phyloP scores from a whole-genome alignment of 805 yeast species.

The Zygotorulaspora sp. region DNA sequence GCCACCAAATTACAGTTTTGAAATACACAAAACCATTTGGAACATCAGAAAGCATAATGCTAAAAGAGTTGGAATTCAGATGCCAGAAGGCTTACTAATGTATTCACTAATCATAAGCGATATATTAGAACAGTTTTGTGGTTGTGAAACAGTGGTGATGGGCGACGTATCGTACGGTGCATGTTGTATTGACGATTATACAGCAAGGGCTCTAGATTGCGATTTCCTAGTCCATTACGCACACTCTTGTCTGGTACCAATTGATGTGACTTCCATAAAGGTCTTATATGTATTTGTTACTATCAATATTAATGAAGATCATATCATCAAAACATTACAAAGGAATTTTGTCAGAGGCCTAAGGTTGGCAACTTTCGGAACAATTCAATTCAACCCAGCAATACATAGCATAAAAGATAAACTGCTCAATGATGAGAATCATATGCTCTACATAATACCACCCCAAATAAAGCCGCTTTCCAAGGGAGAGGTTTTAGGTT shows the following conservation, averaged over 20 bases:
- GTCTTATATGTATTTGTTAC: conserved; percentile 95
- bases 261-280: conserved; percentile 84
- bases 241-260: conserved; percentile 93
- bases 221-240: conserved; percentile 96
- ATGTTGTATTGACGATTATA: conserved; percentile 94
- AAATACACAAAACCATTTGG: conserved; percentile 94
- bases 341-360: conserved; percentile 63
- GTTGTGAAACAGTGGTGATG: conserved; percentile 86
- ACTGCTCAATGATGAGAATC: conserved; percentile 45
- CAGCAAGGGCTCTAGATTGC: conserved; percentile 89
- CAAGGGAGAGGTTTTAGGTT: conserved; percentile 93
- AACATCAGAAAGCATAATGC: conserved; percentile 73
- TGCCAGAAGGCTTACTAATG: conserved; percentile 94
- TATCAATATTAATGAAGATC: conserved; percentile 79
- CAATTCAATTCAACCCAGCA: conserved; percentile 95
- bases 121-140: conserved; percentile 85
- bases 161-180: conserved; percentile 99
- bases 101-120: conserved; percentile 88
- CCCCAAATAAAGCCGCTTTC: conserved; percentile 93
- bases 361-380: conserved; percentile 81
- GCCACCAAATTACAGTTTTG: conserved; percentile 92
- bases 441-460: conserved; percentile 58
- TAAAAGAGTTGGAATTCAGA: conserved; percentile 83
- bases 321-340: conserved; percentile 69
- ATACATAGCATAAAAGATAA: conserved; percentile 71